Percentiles rank a stretch among this genome's conserved stretches.
phyloP scores from a whole-genome alignment of 768 basidiomycete species.

The Auriscalpium microsporum region DNA sequence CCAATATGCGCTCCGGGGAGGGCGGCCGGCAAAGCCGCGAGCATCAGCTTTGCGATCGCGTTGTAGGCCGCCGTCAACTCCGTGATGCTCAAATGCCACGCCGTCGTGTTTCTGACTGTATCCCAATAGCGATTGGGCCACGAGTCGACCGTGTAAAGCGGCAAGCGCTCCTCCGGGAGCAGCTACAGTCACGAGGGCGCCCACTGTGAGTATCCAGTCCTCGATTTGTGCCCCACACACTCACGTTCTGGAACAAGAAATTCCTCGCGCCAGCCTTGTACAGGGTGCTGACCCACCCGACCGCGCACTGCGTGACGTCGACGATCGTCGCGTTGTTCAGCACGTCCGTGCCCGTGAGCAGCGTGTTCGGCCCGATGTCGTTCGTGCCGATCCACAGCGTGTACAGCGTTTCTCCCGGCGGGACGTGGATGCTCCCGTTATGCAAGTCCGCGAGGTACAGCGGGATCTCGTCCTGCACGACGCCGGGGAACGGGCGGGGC shows the following conservation, averaged over 20 bases:
- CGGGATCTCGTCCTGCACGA: slow-evolving; percentile 53
- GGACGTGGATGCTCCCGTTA: slow-evolving; percentile 33
- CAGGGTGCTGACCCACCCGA: slow-evolving; percentile 50
- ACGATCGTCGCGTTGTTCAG: slow-evolving; percentile 42
- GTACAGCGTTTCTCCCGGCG: slow-evolving; percentile 44
- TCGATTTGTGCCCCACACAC: slow-evolving; percentile 11
- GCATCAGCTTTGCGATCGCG: slow-evolving; percentile 19
- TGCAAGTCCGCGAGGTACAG: slow-evolving; percentile 35
- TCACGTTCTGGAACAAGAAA: slow-evolving; percentile 62
- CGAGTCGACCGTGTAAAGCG: slow-evolving; percentile 24
- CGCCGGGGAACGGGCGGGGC: slow-evolving; percentile 45
- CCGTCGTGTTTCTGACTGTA: slow-evolving; percentile 24
- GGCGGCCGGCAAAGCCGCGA: slow-evolving; percentile 17
- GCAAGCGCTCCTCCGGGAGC: slow-evolving; percentile 24
- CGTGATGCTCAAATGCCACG: slow-evolving; percentile 26
- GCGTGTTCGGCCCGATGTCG: slow-evolving; percentile 47
- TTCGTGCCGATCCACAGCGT: slow-evolving; percentile 59
- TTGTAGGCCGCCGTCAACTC: slow-evolving; percentile 26
- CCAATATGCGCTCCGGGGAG: slow-evolving; percentile 47
- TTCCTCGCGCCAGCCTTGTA: slow-evolving; percentile 55
- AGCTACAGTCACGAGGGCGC: slow-evolving; percentile 19
- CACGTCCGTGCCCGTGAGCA: slow-evolving; percentile 42
- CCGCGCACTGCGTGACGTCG: slow-evolving; percentile 46
- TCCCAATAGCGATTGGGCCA: slow-evolving; percentile 28
- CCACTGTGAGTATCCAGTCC: not conserved